These are phyloP conservation scores for Coemansia sp. DNA, from an alignment of 192 early-diverging fungal genomes.

Conservation along the genomic window DNA sequence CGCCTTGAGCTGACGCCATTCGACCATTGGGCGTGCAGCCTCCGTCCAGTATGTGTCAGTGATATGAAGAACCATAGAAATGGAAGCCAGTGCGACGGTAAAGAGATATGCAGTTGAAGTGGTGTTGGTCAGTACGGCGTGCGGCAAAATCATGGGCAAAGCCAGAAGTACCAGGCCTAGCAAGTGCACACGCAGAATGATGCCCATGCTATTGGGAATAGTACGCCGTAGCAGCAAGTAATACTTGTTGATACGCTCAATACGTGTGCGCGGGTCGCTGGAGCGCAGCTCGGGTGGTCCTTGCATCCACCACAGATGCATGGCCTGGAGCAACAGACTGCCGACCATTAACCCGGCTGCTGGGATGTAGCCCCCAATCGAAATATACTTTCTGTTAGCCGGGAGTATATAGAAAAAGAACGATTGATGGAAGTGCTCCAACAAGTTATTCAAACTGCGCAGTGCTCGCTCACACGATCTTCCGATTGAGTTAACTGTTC, in stretches of 20 bases:
- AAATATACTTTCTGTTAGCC: conserved; percentile 73
- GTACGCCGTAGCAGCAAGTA: conserved; percentile 40
- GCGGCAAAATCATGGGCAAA: conserved; percentile 20
- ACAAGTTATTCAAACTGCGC: conserved; percentile 84
- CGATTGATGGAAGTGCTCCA: conserved; percentile 93
- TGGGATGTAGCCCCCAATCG: conserved; percentile 87
- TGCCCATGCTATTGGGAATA: conserved; percentile 23
- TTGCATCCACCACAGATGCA: conserved; percentile 55
- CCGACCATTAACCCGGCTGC: conserved; percentile 76
- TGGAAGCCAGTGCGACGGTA: conserved; percentile 26
- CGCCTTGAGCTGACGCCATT: conserved; percentile 52
- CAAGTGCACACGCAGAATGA: conserved; percentile 45
- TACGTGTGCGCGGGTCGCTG: conserved; percentile 34
- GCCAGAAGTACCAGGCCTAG: conserved; percentile 41
- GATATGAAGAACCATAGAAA: conserved; percentile 57
- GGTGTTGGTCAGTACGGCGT: conserved; percentile 19
- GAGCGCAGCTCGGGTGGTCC: conserved; percentile 36
- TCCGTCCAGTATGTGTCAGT: conserved; percentile 58
- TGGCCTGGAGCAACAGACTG: conserved; percentile 69
- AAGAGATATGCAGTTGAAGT: conserved; percentile 33
- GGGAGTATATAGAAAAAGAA: conserved; percentile 97
- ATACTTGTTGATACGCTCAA: conserved; percentile 41
- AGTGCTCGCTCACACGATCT: conserved; percentile 77
- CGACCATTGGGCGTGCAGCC: conserved; percentile 27
- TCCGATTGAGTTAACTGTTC: conserved; percentile 22